Evolutionary conservation across 148 eudicot genomes (phyloP), one percentile per base, ranked within the genome.

Genomic region (Rhododendron ferrugineum): DNA sequence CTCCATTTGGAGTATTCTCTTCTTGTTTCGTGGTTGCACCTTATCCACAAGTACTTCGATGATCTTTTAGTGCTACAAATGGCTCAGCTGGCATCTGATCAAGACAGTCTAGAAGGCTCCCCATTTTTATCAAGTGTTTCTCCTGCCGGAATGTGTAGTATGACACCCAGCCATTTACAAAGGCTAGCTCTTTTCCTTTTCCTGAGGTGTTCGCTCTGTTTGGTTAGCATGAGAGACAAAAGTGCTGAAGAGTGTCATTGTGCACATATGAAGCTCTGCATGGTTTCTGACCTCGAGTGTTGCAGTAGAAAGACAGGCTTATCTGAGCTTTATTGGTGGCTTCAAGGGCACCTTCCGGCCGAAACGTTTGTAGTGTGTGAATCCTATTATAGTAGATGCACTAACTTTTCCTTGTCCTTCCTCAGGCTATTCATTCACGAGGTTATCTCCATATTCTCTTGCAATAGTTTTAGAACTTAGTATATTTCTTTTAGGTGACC

Each of bases 381-480:
- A 62, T 75, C 72, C 78, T 88, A 91, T 87, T 80, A 75, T 23
- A 88, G 86, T 49, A 88, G 85, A 56, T 95, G 95, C 86, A 85
- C 90, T 72, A 87, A 72, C 70, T 96, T 96, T 77, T 89, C 92
- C 78, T 86, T 88, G 64, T 91, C 96, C 86, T 91, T 96, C 86
- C 87, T 96, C 86, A 89, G 82, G 89, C 88, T 96, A 83, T 96
- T 88, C 84, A 91, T 93, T 84, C 91, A 91, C 22, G 98, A 96
- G 99, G 98, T 96, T 84, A 49, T 26, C 78, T 87, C 83, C 81
- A 42, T 78, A 58, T 26, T 54, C 80, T 46, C 6, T 62, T 64
- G 11, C 22, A 58, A 44, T 64, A 64, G 46, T 42, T 82, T 15
- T n/a, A 28, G 11, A 46, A 62, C 47, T 58, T 62, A 20, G 20